Evolutionary conservation across 2,329 filamentous ascomycete genomes (phyloP).

Genomic region (Diplodia sapinea): DNA sequence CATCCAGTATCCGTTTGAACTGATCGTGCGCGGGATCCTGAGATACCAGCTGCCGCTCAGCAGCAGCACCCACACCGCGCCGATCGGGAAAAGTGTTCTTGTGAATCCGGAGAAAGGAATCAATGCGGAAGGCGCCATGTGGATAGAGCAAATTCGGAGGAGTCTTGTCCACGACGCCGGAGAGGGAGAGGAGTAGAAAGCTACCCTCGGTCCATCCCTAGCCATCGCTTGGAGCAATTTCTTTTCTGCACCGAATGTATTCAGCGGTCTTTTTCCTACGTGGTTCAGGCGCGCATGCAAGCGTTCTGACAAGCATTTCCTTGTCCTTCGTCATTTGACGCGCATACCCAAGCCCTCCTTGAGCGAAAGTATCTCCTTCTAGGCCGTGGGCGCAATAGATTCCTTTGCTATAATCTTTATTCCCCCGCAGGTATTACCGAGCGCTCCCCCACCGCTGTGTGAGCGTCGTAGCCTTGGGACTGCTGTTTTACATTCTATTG

Average conservation of each 20-base stretch:
- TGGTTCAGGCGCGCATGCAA: conserved; percentile 7
- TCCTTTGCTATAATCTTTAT: conserved; percentile 3
- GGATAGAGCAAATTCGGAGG: conserved; percentile 24
- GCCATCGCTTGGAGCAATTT: background rate
- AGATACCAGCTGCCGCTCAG: conserved; percentile 75
- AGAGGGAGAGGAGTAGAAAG: conserved; percentile 6
- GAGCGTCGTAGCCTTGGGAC: background rate
- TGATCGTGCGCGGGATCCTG: conserved; percentile 88
- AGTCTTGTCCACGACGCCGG: conserved; percentile 1
- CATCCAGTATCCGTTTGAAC: conserved; percentile 87
- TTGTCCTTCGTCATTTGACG: conserved; percentile 14
- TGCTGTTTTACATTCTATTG: conserved; percentile 9
- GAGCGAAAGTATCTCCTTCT: conserved; percentile 6
- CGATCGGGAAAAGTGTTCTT: conserved; percentile 50
- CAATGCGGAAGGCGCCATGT: conserved; percentile 26
- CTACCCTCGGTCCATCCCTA: background rate
- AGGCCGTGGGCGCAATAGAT: conserved; percentile 19
- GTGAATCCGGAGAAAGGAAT: conserved; percentile 32
- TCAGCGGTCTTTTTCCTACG: background rate
- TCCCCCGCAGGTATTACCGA: background rate
- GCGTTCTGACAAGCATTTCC: conserved; percentile 14
- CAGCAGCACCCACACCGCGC: conserved; percentile 60
- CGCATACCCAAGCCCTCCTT: conserved; percentile 28
- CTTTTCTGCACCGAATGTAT: background rate
- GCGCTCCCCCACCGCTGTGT: background rate